Evolutionary conservation across 2,329 filamentous ascomycete species (phyloP).

Genomic region (Pestalotiopsis sp.): DNA sequence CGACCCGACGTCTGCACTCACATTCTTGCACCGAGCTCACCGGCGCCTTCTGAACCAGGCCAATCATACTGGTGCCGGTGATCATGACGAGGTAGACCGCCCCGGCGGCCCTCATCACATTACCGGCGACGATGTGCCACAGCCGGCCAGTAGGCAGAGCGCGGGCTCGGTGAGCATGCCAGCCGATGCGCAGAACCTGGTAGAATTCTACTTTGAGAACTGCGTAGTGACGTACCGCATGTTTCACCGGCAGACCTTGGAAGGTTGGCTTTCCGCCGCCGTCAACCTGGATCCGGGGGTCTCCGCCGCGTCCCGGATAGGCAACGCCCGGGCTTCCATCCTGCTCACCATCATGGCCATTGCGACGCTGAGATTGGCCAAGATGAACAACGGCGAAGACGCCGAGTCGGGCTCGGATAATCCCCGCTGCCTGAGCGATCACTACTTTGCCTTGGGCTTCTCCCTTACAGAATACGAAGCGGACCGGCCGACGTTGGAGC

Average conservation of each 20-base stretch:
- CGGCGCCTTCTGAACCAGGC: neutral
- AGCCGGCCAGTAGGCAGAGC: too few relatives aligned
- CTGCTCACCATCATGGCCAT: neutral
- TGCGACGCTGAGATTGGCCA: neutral
- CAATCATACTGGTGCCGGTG: neutral
- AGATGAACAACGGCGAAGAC: neutral
- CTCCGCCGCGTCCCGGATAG: neutral
- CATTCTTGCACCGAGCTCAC: neutral
- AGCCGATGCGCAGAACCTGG: neutral
- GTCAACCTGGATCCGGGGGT: neutral
- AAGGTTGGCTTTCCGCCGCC: neutral
- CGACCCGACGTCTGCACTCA: neutral
- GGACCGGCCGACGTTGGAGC: neutral
- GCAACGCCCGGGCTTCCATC: neutral
- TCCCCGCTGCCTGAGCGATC: neutral
- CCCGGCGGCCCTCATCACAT: neutral
- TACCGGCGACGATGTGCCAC: neutral
- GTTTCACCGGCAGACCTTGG: neutral
- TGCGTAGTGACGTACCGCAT: neutral
- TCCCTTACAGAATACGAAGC: neutral
- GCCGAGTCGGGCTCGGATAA: neutral
- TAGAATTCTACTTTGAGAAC: neutral
- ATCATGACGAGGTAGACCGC: neutral
- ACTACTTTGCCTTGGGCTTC: neutral
- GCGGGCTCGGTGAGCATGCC: neutral